Conservation (phyloP, 371 early-diverging fungal species). For the Sporodiniella umbellata region DNA sequence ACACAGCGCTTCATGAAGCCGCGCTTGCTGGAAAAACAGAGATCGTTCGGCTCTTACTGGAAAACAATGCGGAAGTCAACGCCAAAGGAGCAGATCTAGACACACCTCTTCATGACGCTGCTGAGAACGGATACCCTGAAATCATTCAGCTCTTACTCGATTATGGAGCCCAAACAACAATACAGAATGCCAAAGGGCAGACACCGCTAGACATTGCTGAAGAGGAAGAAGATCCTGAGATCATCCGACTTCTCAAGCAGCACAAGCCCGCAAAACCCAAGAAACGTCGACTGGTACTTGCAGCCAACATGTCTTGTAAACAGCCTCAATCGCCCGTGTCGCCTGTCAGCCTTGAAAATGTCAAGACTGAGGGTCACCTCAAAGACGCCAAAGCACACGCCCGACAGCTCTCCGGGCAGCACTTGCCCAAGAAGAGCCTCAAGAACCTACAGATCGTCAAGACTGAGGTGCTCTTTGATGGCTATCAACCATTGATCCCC, state of each 20-base stretch:
- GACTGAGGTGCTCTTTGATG: conserved; percentile 32
- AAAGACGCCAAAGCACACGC: conserved; percentile 27
- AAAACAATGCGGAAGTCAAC: conserved; percentile 71
- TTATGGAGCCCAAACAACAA: conserved; percentile 42
- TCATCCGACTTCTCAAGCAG: conserved; percentile 17
- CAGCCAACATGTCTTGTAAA: conserved; percentile 5
- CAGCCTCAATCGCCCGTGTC: conserved; percentile 18
- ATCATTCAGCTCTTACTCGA: conserved; percentile 42
- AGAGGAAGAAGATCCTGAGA: conserved; percentile 44
- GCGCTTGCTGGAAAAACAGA: conserved; percentile 64
- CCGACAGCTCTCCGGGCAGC: conserved; percentile 32
- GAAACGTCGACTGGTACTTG: conserved; percentile 28
- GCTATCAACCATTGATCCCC: conserved; percentile 43
- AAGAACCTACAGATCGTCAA: conserved; percentile 13
- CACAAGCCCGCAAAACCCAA: conserved; percentile 17
- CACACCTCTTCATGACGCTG: conserved; percentile 82
- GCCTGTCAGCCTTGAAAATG: conserved; percentile 5
- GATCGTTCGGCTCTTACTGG: conserved; percentile 61
- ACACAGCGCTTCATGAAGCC: conserved; percentile 79
- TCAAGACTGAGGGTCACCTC: neutral
- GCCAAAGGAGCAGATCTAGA: conserved; percentile 68
- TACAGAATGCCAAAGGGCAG: conserved; percentile 48
- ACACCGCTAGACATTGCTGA: conserved; percentile 57
- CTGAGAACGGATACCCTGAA: conserved; percentile 59
- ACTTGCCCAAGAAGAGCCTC: conserved; percentile 37